Conservation (phyloP, 2,329 filamentous ascomycete species). For the Eutypella sp. region DNA sequence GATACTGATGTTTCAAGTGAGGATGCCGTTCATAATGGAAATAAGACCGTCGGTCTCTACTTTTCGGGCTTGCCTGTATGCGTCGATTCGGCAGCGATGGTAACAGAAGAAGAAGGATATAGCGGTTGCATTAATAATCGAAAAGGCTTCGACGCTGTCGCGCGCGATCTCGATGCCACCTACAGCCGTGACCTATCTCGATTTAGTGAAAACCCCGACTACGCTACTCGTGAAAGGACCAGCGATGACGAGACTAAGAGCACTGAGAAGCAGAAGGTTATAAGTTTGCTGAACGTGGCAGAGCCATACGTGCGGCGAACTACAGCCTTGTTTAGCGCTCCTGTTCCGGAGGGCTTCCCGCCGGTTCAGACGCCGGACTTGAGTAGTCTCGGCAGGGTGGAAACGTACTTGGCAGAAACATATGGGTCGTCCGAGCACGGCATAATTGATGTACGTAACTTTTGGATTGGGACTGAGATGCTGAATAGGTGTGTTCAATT, state of each 20-base stretch:
- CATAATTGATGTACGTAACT: not conserved
- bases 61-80: constrained; percentile 16
- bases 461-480: constrained; percentile 5
- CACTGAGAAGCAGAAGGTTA: too few species aligned
- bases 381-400: constrained; percentile 4
- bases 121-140: too few species aligned
- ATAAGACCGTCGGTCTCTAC: constrained; percentile 14
- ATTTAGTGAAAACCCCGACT: too few species aligned
- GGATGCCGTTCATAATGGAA: not conserved
- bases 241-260: too few species aligned
- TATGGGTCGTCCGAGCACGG: not conserved
- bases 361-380: constrained; percentile 3
- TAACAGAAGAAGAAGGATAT: not conserved
- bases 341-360: constrained; percentile 3
- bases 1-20: not conserved
- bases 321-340: constrained; percentile 3
- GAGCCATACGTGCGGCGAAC: constrained; percentile 4
- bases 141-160: constrained; percentile 10
- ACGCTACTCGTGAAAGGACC: too few species aligned
- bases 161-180: constrained; percentile 1
- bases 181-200: constrained; percentile 3
- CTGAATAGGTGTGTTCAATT: constrained; percentile 6
- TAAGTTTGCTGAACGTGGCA: constrained; percentile 3
- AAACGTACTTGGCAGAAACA: constrained; percentile 1
- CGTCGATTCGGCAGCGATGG: constrained; percentile 8